Evolutionary conservation across 139 green algal species (phyloP), one percentile per base, ranked within the genome.

Genomic region (Ettlia oleoabundans): DNA sequence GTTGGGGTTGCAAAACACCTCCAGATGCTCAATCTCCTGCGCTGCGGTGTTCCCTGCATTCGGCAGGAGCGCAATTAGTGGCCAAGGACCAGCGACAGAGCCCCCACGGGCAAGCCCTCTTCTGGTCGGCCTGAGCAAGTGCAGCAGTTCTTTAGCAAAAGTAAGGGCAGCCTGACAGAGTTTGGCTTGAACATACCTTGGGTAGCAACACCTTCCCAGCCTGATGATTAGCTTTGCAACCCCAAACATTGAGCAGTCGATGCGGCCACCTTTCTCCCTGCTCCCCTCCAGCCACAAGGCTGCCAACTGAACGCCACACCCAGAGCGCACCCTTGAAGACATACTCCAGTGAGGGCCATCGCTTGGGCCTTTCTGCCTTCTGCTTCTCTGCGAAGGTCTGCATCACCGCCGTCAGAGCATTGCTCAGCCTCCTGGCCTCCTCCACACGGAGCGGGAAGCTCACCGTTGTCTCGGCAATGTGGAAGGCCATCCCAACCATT

Each of bases 1-100:
- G 73, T 97, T 97, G 53, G 93, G 93, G 83, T 97, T 97, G 92
- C 93, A 97, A 35, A 95, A 91, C 19, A 96, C 61, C 82, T 95
- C 83, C 19, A 95, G 69, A 35, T 61, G 75, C 43, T 84, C 63
- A 1, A 92, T 2, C 38, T 87, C 87, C 3, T 69, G 55, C 1
- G 47, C 72, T 10, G 32, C 35, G 1, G 47, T 28, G 61, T 86
- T 63, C 33, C 82, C 82, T 86, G 82, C 78, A 61, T 8, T 13
- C 13, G 30, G 2, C 3, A 15, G 10, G 6, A 18, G 62, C 26
- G 28, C 26, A 37, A 68, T 24, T 30, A 3, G 62, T 33, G 30
- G 28, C 62, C 65, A 42, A 41, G 15, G 33, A 72, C n/a, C n/a
- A n/a, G n/a, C n/a, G n/a, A n/a, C n/a, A n/a, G n/a, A n/a, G n/a